These are phyloP conservation scores for Bacidia rubella DNA, from an alignment of 495 filamentous ascomycete genomes.

Conservation along the genomic window DNA sequence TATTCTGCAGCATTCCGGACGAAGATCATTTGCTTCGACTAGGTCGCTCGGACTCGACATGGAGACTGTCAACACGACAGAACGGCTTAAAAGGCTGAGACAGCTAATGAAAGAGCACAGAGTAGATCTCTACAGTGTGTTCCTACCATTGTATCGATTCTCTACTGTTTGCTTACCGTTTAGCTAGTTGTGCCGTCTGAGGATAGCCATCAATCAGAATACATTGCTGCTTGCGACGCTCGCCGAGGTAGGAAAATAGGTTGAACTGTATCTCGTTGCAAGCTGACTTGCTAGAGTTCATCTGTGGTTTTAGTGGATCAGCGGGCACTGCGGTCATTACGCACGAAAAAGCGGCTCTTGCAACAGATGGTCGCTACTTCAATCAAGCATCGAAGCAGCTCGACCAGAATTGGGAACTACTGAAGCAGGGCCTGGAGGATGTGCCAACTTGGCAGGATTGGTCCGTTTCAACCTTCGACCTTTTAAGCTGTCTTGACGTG, in stretches of 20 bases:
- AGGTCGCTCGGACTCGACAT: constrained; percentile 39
- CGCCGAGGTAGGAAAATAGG: constrained; percentile 54
- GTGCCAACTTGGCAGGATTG: constrained; percentile 98
- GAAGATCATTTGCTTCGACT: background rate
- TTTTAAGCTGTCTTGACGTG: constrained; percentile 15
- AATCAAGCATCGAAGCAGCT: constrained; percentile 92
- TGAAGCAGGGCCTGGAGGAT: constrained; percentile 87
- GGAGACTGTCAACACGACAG: constrained; percentile 71
- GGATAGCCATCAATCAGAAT: constrained; percentile 96
- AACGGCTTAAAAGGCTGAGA: constrained; percentile 62
- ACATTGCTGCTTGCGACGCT: constrained; percentile 87
- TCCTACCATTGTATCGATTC: constrained; percentile 12
- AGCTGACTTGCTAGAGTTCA: constrained; percentile 45
- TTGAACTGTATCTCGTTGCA: constrained; percentile 8
- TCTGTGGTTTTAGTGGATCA: constrained; percentile 90
- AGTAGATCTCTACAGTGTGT: constrained; percentile 90
- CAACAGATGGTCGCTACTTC: constrained; percentile 96
- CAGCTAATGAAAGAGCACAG: constrained; percentile 78
- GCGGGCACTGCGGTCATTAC: constrained; percentile 88
- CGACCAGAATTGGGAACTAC: constrained; percentile 77
- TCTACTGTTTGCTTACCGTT: constrained; percentile 9
- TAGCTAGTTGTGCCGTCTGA: constrained; percentile 81
- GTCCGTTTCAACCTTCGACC: constrained; percentile 28
- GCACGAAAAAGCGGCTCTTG: constrained; percentile 70
- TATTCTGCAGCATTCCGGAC: background rate